Evolutionary conservation across 2,329 filamentous ascomycete genomes (phyloP).

Genomic region (Pyrenochaeta sp.): DNA sequence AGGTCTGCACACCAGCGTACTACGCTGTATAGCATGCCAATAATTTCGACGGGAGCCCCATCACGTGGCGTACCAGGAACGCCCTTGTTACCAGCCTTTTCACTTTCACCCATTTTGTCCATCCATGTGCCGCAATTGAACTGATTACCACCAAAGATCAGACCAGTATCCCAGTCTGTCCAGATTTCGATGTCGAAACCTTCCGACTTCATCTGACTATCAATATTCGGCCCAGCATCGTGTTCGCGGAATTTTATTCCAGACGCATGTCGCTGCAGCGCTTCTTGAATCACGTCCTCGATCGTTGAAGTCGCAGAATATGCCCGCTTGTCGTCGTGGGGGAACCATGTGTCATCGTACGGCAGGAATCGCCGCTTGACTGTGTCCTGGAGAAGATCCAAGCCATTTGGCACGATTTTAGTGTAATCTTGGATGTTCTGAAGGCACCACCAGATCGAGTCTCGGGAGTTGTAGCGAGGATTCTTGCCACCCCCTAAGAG

Average conservation of each 20-base stretch:
- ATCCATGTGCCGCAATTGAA: constrained; percentile 98
- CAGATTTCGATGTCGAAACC: constrained; percentile 93
- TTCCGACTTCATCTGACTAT: constrained; percentile 90
- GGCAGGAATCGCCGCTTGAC: constrained; percentile 88
- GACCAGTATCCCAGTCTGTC: constrained; percentile 88
- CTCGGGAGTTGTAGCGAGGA: constrained; percentile 93
- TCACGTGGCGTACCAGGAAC: constrained; percentile 96
- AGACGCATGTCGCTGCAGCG: constrained; percentile 87
- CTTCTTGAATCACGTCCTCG: constrained; percentile 90
- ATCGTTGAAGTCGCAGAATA: constrained; percentile 87
- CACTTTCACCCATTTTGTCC: constrained; percentile 99
- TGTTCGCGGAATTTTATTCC: constrained; percentile 94
- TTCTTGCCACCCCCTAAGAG: constrained; percentile 84
- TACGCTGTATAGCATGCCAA: constrained; percentile 88
- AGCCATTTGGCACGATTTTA: constrained; percentile 79
- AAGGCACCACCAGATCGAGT: constrained; percentile 97
- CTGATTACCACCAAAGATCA: constrained; percentile 94
- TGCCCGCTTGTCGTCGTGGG: constrained; percentile 78
- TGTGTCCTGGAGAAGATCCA: constrained; percentile 75
- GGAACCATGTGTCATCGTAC: constrained; percentile 95
- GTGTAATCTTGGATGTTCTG: constrained; percentile 96
- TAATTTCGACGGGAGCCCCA: constrained; percentile 94
- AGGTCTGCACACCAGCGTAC: constrained; percentile 80
- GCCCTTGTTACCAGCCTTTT: constrained; percentile 88
- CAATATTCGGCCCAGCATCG: constrained; percentile 87